Evolutionary conservation across 2,329 filamentous ascomycete species (phyloP).

Genomic region (Corynespora cassiicola): DNA sequence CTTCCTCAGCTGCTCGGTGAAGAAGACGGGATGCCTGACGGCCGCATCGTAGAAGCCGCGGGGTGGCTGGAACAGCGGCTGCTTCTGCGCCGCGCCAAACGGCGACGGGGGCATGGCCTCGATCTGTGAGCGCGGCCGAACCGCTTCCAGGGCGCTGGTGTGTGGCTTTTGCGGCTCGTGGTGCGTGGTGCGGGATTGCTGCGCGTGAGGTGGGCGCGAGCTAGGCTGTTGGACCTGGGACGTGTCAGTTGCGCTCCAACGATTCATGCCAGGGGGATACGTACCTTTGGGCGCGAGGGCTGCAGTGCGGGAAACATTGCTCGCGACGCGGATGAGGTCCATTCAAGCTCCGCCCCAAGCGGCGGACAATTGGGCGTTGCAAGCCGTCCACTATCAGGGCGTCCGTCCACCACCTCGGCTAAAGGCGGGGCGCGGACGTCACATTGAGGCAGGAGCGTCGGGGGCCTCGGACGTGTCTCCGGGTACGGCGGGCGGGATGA

Average conservation of each 20-base stretch:
- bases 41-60: slow-evolving; percentile 60
- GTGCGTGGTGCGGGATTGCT: slow-evolving; percentile 32
- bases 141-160: not conserved
- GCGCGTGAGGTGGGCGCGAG: slow-evolving; percentile 22
- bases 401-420: slow-evolving; percentile 41
- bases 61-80: slow-evolving; percentile 21
- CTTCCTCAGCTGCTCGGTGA: slow-evolving; percentile 68
- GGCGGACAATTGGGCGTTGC: too few species aligned
- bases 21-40: slow-evolving; percentile 76
- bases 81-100: slow-evolving; percentile 22
- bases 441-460: slow-evolving; percentile 16
- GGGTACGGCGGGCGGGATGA: slow-evolving; percentile 18
- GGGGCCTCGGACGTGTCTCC: slow-evolving; percentile 29
- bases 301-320: slow-evolving; percentile 48
- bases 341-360: slow-evolving; percentile 10
- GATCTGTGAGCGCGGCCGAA: slow-evolving; percentile 50
- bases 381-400: too few species aligned
- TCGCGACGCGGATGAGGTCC: slow-evolving; percentile 10
- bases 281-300: slow-evolving; percentile 49
- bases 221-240: slow-evolving; percentile 28
- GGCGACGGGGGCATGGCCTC: slow-evolving; percentile 60
- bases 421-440: slow-evolving; percentile 24
- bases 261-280: too few species aligned
- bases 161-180: slow-evolving; percentile 4
- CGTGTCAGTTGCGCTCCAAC: too few species aligned